Evolutionary conservation across 352 stramenopile species (phyloP).

Genomic region (Pythium phragmiticola): DNA sequence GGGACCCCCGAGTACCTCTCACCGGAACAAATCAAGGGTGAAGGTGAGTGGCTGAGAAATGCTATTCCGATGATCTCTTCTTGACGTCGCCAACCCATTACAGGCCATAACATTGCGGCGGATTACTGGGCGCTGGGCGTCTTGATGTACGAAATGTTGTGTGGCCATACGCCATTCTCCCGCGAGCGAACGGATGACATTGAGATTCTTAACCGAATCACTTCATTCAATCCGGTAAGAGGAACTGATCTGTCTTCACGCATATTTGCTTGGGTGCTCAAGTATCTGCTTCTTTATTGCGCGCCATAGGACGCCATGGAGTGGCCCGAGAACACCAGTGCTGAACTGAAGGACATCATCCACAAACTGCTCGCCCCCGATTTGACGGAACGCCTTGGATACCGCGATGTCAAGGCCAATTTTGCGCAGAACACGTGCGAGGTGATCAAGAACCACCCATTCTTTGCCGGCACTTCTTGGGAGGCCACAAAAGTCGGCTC

Average conservation of each 20-base stretch:
- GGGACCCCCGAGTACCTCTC: conserved; percentile 84
- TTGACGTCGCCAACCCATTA: background rate
- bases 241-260: background rate
- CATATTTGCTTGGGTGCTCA: background rate
- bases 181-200: conserved; percentile 81
- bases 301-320: conserved; percentile 46
- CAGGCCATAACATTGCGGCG: conserved; percentile 79
- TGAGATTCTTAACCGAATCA: conserved; percentile 87
- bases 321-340: conserved; percentile 68
- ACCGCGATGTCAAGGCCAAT: conserved; percentile 43
- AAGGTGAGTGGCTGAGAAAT: conserved; percentile 40
- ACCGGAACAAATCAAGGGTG: conserved; percentile 84
- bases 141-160: conserved; percentile 93
- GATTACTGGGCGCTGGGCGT: conserved; percentile 95
- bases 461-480: conserved; percentile 84
- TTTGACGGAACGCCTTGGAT: conserved; percentile 53
- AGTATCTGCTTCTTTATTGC: background rate
- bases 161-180: conserved; percentile 87
- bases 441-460: conserved; percentile 76
- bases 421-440: conserved; percentile 52
- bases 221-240: conserved; percentile 68
- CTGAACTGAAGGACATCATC: conserved; percentile 75
- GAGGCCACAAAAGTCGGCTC: conserved; percentile 78
- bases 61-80: background rate
- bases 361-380: conserved; percentile 59